phyloP scores from a whole-genome alignment of 495 filamentous ascomycete species.

The Talaromyces trachyspermus region DNA sequence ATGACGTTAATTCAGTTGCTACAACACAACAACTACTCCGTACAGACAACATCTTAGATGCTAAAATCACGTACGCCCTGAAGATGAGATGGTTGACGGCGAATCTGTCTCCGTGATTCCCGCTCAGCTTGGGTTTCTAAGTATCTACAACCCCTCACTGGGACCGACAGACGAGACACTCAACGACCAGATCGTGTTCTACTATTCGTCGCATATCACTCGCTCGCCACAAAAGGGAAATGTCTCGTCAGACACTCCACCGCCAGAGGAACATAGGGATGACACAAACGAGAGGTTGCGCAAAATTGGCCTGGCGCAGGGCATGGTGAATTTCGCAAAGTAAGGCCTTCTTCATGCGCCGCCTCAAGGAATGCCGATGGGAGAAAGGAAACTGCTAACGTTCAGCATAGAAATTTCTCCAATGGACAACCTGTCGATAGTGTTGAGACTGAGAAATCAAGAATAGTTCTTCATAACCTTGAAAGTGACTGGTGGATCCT shows the following conservation, averaged over 20 bases:
- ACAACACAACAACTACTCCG: too few species aligned
- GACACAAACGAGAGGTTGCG: slow-evolving; percentile 75
- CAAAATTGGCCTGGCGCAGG: slow-evolving; percentile 95
- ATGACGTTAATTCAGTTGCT: too few species aligned
- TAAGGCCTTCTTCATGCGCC: too few species aligned
- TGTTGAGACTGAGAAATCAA: slow-evolving; percentile 82
- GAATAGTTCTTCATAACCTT: slow-evolving; percentile 77
- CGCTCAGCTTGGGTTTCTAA: slow-evolving; percentile 78
- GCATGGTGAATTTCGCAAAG: slow-evolving; percentile 89
- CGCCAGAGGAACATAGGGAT: slow-evolving; percentile 55
- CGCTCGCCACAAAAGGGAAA: slow-evolving; percentile 26
- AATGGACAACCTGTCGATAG: slow-evolving; percentile 66
- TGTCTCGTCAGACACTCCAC: slow-evolving; percentile 31
- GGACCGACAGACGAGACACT: slow-evolving; percentile 81
- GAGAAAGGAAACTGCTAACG: too few species aligned
- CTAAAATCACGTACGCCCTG: too few species aligned
- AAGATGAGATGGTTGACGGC: slow-evolving; percentile 35
- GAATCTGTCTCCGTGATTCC: slow-evolving; percentile 49
- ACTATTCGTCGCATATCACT: slow-evolving; percentile 54
- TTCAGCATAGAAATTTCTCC: slow-evolving; percentile 78
- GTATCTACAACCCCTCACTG: slow-evolving; percentile 92
- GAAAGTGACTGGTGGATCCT: slow-evolving; percentile 93
- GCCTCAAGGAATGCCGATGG: too few species aligned
- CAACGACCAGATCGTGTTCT: slow-evolving; percentile 87
- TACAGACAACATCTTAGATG: too few species aligned